phyloP scores from a whole-genome alignment of 1,284 basidiomycete genomes.

The Leccinum subrobustum region DNA sequence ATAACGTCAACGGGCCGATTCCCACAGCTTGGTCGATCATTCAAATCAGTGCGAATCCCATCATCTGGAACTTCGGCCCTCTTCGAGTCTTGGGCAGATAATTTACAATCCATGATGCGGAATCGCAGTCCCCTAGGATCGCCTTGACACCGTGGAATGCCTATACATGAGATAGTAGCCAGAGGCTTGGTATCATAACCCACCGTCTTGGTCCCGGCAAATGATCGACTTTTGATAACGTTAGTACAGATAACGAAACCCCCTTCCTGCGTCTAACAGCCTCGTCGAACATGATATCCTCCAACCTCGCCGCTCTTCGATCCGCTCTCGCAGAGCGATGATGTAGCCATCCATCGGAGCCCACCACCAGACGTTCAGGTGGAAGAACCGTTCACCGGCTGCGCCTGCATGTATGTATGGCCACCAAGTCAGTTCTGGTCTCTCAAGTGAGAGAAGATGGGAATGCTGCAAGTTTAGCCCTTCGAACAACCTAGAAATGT shows the following conservation, averaged over 20 bases:
- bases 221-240: neutral
- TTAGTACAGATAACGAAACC: neutral
- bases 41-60: no score
- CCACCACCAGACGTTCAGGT: neutral
- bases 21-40: no score
- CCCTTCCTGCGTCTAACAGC: neutral
- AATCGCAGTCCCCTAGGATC: no score
- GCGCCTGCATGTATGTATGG: neutral
- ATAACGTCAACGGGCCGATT: no score
- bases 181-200: neutral
- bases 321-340: neutral
- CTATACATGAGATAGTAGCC: no score
- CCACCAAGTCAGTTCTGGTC: neutral
- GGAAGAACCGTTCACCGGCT: neutral
- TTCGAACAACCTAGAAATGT: constrained; percentile 40
- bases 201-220: neutral
- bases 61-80: no score
- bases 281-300: neutral
- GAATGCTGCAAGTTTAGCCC: constrained; percentile 40
- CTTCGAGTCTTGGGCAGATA: no score
- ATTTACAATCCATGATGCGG: no score
- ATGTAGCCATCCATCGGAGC: no score
- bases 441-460: neutral
- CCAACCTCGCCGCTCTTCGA: neutral
- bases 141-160: no score